These are phyloP conservation scores for Cryptococcus depauperatus DNA, from an alignment of 1,284 basidiomycete species.

Conservation along the genomic window DNA sequence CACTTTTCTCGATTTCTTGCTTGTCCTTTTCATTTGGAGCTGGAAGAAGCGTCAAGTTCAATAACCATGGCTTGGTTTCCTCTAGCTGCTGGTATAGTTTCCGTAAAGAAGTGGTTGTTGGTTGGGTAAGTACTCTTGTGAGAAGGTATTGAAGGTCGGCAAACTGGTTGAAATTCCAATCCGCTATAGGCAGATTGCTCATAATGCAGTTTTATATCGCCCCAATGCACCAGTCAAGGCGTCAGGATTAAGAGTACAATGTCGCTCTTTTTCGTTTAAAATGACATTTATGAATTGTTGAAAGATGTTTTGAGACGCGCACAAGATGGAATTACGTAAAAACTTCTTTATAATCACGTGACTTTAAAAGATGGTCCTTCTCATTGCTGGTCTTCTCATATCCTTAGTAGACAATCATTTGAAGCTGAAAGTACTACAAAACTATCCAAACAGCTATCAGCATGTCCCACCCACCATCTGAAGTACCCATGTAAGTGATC, in stretches of 20 bases:
- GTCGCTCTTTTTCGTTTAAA: too few species aligned
- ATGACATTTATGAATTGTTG: background rate
- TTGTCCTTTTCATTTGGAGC: constrained; percentile 31
- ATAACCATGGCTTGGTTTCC: constrained; percentile 36
- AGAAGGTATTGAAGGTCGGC: constrained; percentile 33
- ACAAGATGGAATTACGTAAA: too few species aligned
- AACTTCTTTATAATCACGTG: background rate
- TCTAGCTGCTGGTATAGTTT: constrained; percentile 29
- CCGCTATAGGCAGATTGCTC: constrained; percentile 23
- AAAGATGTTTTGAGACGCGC: background rate
- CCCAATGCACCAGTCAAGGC: too few species aligned
- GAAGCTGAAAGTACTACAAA: too few species aligned
- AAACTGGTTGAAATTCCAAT: constrained; percentile 39
- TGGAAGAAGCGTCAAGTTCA: constrained; percentile 30
- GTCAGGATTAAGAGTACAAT: too few species aligned
- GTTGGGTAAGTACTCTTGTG: constrained; percentile 25
- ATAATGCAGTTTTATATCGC: too few species aligned
- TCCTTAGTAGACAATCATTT: background rate
- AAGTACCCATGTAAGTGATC: constrained; percentile 21
- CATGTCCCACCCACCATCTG: constrained; percentile 17
- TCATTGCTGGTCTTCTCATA: background rate
- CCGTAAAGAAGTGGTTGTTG: constrained; percentile 32
- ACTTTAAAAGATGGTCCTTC: background rate
- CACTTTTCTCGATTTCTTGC: constrained; percentile 29
- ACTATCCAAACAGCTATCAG: too few species aligned